Percentiles rank a stretch among this genome's conserved stretches.
These are phyloP conservation scores for Camptophora hylomeconis DNA, from an alignment of 2,329 filamentous ascomycete species.

Conservation along the genomic window DNA sequence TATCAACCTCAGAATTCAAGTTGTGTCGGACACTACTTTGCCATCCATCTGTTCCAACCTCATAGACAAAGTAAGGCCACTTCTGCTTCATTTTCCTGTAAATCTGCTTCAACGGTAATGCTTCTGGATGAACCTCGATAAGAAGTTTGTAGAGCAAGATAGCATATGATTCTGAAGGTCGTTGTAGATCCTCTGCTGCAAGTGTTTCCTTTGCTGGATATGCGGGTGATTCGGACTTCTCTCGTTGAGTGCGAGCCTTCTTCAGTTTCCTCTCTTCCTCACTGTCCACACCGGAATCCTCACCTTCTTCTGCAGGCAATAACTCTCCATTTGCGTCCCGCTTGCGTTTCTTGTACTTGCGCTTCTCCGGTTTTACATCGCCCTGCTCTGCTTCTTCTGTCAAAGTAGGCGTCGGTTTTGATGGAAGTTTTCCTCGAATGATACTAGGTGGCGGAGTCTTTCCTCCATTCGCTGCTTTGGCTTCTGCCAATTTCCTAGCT, in stretches of 20 bases:
- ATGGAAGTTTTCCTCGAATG: constrained; percentile 19
- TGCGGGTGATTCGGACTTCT: constrained; percentile 47
- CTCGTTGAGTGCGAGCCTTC: constrained; percentile 26
- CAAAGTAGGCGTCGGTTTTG: constrained; percentile 8
- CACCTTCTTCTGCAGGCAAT: constrained; percentile 28
- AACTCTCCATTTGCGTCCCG: constrained; percentile 29
- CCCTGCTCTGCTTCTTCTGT: constrained; percentile 20
- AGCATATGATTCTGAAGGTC: constrained; percentile 50
- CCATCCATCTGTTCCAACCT: constrained; percentile 52
- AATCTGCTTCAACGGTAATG: constrained; percentile 53
- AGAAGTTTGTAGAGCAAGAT: constrained; percentile 51
- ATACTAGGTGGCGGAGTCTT: constrained; percentile 27
- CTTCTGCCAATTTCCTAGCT: constrained; percentile 37
- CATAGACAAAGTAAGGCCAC: constrained; percentile 49
- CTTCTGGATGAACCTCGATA: constrained; percentile 34
- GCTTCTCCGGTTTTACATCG: constrained; percentile 27
- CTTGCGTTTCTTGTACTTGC: constrained; percentile 37
- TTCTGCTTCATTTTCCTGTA: constrained; percentile 51
- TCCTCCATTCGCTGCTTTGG: constrained; percentile 29
- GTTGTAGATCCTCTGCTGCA: constrained; percentile 49
- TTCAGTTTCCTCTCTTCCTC: constrained; percentile 21
- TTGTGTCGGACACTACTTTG: constrained; percentile 56
- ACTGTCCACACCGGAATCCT: constrained; percentile 10
- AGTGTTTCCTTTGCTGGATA: constrained; percentile 46
- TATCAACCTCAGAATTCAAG: constrained; percentile 41